A percentile compares a stretch with the other conserved stretches of the same genome.
These are phyloP conservation scores for Cajanus cajan DNA, from an alignment of 306 rosid genomes.

Conservation along the genomic window DNA sequence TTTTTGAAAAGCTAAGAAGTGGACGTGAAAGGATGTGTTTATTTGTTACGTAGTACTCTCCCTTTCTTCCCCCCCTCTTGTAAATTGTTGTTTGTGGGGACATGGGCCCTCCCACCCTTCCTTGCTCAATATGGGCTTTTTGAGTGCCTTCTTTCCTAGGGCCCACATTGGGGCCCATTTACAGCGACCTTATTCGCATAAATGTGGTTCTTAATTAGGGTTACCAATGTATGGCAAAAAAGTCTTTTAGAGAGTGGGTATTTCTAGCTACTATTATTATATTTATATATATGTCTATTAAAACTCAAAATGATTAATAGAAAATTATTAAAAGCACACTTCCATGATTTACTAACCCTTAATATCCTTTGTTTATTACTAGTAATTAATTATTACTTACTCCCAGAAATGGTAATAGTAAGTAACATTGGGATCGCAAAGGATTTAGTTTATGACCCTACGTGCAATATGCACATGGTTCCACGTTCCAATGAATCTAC, in stretches of 20 bases:
- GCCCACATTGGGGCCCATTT: conserved; percentile 52
- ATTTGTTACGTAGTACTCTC: conserved; percentile 41
- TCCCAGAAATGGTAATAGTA: neutral
- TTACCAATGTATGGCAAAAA: neutral
- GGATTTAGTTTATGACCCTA: conserved; percentile 29
- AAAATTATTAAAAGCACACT: neutral
- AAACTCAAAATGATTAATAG: neutral
- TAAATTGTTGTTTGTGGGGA: conserved; percentile 61
- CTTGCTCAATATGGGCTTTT: conserved; percentile 60
- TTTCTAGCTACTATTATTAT: neutral
- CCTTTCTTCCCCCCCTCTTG: conserved; percentile 40
- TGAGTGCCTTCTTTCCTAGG: conserved; percentile 48
- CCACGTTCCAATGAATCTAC: conserved; percentile 49
- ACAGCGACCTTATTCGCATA: conserved; percentile 16
- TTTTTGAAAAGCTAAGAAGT: conserved; percentile 40
- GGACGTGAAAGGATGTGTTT: conserved; percentile 61
- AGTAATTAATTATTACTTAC: neutral
- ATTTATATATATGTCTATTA: no score
- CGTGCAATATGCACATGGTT: conserved; percentile 56
- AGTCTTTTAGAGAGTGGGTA: neutral
- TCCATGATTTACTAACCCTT: neutral
- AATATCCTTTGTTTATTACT: no score
- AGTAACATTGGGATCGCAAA: conserved; percentile 34
- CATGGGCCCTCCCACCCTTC: conserved; percentile 62
- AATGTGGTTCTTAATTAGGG: conserved; percentile 18